Conservation (phyloP, 1,139 yeast species). For the Scheffersomyces cryptocercus region DNA sequence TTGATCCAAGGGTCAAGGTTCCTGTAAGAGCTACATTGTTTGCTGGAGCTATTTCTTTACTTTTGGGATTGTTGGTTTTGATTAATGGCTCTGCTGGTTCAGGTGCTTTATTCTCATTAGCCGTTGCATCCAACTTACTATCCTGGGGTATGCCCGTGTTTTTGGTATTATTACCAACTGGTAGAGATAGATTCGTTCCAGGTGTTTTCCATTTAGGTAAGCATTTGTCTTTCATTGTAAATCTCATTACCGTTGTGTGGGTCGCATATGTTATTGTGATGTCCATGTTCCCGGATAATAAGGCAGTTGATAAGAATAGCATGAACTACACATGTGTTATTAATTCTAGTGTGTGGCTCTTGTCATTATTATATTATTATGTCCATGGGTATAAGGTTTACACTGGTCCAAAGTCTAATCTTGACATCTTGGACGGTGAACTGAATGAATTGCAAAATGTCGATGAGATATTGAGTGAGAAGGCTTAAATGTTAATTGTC, state of each 20-base stretch:
- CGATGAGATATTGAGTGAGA: conserved; percentile 2
- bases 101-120: conserved; percentile 52
- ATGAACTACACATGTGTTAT: conserved; percentile 42
- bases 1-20: conserved; percentile 24
- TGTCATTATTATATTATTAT: conserved; percentile 29
- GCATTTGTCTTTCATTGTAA: conserved; percentile 23
- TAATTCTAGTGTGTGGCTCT: conserved; percentile 36
- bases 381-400: conserved; percentile 21
- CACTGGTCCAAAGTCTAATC: conserved; percentile 40
- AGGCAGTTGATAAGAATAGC: conserved; percentile 24
- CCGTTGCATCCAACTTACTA: conserved; percentile 45
- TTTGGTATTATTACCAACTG: conserved; percentile 42
- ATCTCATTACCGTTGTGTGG: conserved; percentile 27
- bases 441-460: background rate
- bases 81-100: conserved; percentile 35
- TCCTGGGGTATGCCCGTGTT: conserved; percentile 46
- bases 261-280: conserved; percentile 32
- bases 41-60: conserved; percentile 25
- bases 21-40: conserved; percentile 38
- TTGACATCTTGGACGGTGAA: conserved; percentile 14
- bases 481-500: background rate
- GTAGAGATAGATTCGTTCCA: conserved; percentile 28
- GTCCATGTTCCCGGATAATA: conserved; percentile 41
- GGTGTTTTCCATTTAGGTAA: conserved; percentile 37
- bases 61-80: conserved; percentile 32